Evolutionary conservation across 441 rosid species (phyloP).

Genomic region (Populus hybrid): DNA sequence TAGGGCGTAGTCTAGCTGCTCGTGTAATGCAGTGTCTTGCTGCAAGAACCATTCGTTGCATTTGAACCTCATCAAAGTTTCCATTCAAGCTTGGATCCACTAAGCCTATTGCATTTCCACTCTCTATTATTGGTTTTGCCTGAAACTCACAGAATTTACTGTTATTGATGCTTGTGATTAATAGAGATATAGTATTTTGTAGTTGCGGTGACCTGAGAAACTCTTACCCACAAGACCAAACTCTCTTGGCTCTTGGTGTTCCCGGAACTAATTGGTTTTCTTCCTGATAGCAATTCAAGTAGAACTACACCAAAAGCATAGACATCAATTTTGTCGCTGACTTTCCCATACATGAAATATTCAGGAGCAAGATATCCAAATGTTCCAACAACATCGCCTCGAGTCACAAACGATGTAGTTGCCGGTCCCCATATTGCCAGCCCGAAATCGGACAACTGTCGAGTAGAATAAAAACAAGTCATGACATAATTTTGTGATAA

Average conservation of each 20-base stretch:
- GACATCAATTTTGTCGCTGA: conserved; percentile 82
- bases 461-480: conserved; percentile 1
- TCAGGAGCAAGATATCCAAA: conserved; percentile 97
- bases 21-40: conserved; percentile 64
- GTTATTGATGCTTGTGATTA: conserved; percentile 5
- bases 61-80: conserved; percentile 46
- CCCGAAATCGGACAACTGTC: conserved; percentile 83
- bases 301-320: conserved; percentile 87
- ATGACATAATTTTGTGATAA: background rate
- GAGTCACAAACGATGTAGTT: conserved; percentile 48
- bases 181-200: background rate
- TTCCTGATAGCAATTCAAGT: conserved; percentile 82
- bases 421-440: conserved; percentile 81
- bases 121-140: conserved; percentile 73
- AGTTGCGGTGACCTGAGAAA: background rate
- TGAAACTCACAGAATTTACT: conserved; percentile 27
- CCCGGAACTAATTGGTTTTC: conserved; percentile 51
- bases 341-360: conserved; percentile 91
- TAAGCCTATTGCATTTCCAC: conserved; percentile 47
- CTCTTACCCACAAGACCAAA: conserved; percentile 89
- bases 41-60: conserved; percentile 68
- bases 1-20: conserved; percentile 74
- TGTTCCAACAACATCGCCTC: conserved; percentile 73
- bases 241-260: conserved; percentile 63
- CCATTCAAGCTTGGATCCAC: conserved; percentile 59